A percentile compares a stretch with the other conserved stretches of the same genome.
Evolutionary conservation across 805 yeast species (phyloP).

Genomic region (Lachancea sp.): DNA sequence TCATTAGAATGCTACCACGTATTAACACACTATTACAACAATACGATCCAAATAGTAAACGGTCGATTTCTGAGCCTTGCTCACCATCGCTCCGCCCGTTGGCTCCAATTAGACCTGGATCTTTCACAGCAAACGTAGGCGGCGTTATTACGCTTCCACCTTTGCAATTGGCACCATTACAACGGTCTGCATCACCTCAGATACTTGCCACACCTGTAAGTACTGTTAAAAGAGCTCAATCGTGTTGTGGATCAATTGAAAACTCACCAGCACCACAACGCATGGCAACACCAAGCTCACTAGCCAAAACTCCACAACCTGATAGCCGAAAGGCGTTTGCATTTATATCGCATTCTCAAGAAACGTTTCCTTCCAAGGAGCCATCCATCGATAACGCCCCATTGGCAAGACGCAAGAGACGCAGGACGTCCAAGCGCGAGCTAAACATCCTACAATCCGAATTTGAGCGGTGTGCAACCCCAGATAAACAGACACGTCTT

Average conservation of each 20-base stretch:
- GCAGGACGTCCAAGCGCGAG: constrained; percentile 90
- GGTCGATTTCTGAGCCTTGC: constrained; percentile 14
- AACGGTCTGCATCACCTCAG: background rate
- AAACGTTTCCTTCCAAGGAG: constrained; percentile 76
- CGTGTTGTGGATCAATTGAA: constrained; percentile 6
- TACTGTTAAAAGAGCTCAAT: constrained; percentile 4
- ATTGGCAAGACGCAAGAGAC: constrained; percentile 85
- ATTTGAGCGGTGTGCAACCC: constrained; percentile 71
- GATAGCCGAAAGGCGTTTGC: constrained; percentile 51
- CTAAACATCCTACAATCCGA: constrained; percentile 73
- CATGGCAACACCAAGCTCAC: constrained; percentile 27
- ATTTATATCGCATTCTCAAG: constrained; percentile 87
- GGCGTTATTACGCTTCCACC: constrained; percentile 31
- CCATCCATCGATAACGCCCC: constrained; percentile 88
- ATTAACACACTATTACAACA: constrained; percentile 6
- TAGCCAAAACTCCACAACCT: constrained; percentile 21
- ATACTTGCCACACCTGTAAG: constrained; percentile 5
- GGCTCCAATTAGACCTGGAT: constrained; percentile 9
- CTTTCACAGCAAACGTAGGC: constrained; percentile 20
- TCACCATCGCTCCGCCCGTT: constrained; percentile 13
- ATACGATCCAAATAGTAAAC: constrained; percentile 4
- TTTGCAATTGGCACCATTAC: constrained; percentile 4
- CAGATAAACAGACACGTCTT: constrained; percentile 66
- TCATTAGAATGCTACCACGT: constrained; percentile 2
- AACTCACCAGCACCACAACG: constrained; percentile 11